A percentile compares a stretch with the other conserved stretches of the same genome.
Conservation (phyloP, 1,284 basidiomycete genomes). For the Cryptococcus sp. region DNA sequence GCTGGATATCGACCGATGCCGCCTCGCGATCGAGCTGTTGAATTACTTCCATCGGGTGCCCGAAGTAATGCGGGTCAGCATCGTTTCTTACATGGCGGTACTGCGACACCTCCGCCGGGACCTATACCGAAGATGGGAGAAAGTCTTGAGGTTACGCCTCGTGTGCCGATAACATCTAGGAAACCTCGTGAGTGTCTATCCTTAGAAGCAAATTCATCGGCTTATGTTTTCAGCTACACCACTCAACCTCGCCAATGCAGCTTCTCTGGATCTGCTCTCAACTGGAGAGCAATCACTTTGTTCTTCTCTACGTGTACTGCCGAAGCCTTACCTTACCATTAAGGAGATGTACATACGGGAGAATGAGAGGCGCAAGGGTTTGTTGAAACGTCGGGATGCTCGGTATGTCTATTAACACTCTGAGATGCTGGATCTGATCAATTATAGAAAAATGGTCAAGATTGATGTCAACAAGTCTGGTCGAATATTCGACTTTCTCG, state of each 20-base stretch:
- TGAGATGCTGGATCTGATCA: background rate
- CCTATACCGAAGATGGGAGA: constrained; percentile 9
- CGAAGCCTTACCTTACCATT: constrained; percentile 85
- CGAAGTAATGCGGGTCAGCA: constrained; percentile 42
- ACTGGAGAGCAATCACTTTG: constrained; percentile 82
- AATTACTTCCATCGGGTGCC: constrained; percentile 33
- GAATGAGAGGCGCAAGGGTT: constrained; percentile 80
- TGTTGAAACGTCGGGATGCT: constrained; percentile 76
- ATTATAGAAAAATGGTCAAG: constrained; percentile 62
- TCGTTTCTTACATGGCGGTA: constrained; percentile 34
- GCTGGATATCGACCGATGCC: constrained; percentile 35
- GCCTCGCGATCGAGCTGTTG: constrained; percentile 29
- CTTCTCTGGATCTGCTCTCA: constrained; percentile 78
- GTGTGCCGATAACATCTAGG: constrained; percentile 20
- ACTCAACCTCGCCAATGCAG: constrained; percentile 79
- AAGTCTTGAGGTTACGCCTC: constrained; percentile 31
- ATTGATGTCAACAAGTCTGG: constrained; percentile 89
- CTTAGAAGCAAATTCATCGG: background rate
- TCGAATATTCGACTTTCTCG: constrained; percentile 80
- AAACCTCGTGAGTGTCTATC: constrained; percentile 25
- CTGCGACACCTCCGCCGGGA: constrained; percentile 22
- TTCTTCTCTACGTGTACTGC: constrained; percentile 77
- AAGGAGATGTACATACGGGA: constrained; percentile 88
- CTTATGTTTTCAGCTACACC: constrained; percentile 47
- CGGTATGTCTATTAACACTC: constrained; percentile 47